Percentiles rank a stretch among this genome's conserved stretches.
Evolutionary conservation across 2,329 filamentous ascomycete genomes (phyloP).

Genomic region (Trichophyton rubrum): DNA sequence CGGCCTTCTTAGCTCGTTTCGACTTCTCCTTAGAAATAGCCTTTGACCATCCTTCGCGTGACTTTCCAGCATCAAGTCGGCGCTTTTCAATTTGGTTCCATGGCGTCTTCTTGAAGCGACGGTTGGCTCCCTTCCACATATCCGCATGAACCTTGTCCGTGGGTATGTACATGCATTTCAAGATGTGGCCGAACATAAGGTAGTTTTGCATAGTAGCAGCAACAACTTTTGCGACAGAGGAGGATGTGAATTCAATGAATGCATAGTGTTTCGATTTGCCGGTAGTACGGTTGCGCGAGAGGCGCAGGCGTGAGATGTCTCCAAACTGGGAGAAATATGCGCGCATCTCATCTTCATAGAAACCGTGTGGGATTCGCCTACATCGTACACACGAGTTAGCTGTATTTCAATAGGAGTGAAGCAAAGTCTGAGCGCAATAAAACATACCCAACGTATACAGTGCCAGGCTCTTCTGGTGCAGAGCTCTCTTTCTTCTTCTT

Average conservation of each 20-base stretch:
- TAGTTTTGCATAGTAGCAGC: slow-evolving; percentile 97
- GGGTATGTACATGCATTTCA: slow-evolving; percentile 73
- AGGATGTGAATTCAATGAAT: slow-evolving; percentile 73
- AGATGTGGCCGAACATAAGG: slow-evolving; percentile 82
- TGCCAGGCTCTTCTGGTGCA: slow-evolving; percentile 46
- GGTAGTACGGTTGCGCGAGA: slow-evolving; percentile 85
- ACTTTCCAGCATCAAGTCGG: slow-evolving; percentile 58
- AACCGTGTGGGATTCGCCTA: slow-evolving; percentile 76
- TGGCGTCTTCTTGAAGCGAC: slow-evolving; percentile 76
- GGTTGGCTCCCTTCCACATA: slow-evolving; percentile 82
- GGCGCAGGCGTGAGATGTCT: slow-evolving; percentile 59
- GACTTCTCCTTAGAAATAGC: slow-evolving; percentile 61
- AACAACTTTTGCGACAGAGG: slow-evolving; percentile 78
- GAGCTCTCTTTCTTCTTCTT: slow-evolving; percentile 36
- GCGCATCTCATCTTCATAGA: slow-evolving; percentile 93
- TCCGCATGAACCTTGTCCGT: slow-evolving; percentile 65
- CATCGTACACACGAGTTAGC: slow-evolving; percentile 10
- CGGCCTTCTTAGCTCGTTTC: slow-evolving; percentile 54
- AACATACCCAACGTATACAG: slow-evolving; percentile 67
- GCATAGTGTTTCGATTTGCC: slow-evolving; percentile 87
- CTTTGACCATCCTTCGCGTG: slow-evolving; percentile 65
- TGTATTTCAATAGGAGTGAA: not conserved
- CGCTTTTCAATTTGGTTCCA: slow-evolving; percentile 75
- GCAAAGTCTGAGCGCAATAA: not conserved
- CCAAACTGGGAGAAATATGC: slow-evolving; percentile 93